phyloP scores from a whole-genome alignment of 305 asterid species.

The Plantago lanceolata region DNA sequence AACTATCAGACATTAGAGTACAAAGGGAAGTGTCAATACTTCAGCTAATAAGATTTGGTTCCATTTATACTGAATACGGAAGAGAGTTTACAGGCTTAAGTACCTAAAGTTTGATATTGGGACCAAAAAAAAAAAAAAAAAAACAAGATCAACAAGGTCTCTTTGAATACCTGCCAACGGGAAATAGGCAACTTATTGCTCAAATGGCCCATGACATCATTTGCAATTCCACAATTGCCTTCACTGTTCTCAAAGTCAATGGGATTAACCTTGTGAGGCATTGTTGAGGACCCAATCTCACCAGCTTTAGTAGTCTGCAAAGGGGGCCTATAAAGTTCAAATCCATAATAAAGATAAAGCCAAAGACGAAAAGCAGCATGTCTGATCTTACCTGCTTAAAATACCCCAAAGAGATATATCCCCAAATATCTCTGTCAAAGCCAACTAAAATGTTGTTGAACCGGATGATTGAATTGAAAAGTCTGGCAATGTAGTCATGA shows the following conservation, averaged over 20 bases:
- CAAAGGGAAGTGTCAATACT: too few relatives aligned
- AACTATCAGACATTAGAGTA: background rate
- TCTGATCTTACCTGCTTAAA: slow-evolving; percentile 66
- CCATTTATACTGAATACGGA: background rate
- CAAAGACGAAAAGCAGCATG: slow-evolving; percentile 6
- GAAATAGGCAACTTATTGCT: slow-evolving; percentile 77
- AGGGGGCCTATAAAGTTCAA: slow-evolving; percentile 15
- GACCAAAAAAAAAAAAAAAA: background rate
- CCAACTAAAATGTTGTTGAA: slow-evolving; percentile 77
- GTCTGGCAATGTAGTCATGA: slow-evolving; percentile 82
- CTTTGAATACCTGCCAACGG: slow-evolving; percentile 70
- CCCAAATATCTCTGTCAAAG: slow-evolving; percentile 77
- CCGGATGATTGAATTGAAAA: slow-evolving; percentile 57
- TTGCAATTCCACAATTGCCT: slow-evolving; percentile 81
- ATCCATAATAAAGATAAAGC: slow-evolving; percentile 7
- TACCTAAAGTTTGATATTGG: slow-evolving; percentile 20
- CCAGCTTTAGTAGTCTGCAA: slow-evolving; percentile 76
- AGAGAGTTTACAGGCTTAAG: background rate
- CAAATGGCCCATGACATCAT: slow-evolving; percentile 56
- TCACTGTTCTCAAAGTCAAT: slow-evolving; percentile 89
- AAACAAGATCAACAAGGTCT: background rate
- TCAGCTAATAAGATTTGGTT: too few relatives aligned
- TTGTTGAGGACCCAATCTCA: slow-evolving; percentile 86
- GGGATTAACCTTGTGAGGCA: slow-evolving; percentile 96
- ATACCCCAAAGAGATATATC: slow-evolving; percentile 73